Conservation (phyloP, 2,329 filamentous ascomycete genomes). For the Bipolaris bicolor region DNA sequence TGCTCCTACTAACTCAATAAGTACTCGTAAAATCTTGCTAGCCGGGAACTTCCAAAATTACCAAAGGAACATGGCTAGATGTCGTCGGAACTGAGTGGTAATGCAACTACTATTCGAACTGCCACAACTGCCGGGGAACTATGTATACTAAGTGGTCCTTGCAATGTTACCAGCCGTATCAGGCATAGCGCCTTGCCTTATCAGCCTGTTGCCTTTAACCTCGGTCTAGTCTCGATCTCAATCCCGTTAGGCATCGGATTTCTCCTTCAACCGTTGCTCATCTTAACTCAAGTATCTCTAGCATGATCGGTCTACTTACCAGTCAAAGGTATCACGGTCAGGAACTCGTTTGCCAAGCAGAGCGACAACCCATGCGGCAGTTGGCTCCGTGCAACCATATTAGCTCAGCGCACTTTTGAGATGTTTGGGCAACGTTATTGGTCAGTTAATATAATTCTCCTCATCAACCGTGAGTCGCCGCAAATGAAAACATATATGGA, state of each 20-base stretch:
- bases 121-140: background rate
- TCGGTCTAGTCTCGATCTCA: background rate
- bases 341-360: background rate
- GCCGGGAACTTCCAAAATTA: too few species aligned
- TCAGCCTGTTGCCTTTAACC: background rate
- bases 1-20: too few species aligned
- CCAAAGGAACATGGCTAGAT: too few species aligned
- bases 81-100: background rate
- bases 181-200: background rate
- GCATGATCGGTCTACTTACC: background rate
- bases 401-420: background rate
- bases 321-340: background rate
- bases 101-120: background rate
- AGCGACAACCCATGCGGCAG: background rate
- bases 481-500: background rate
- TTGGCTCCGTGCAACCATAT: background rate
- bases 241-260: background rate
- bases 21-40: too few species aligned
- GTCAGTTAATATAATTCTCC: background rate
- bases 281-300: background rate
- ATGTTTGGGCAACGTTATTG: background rate
- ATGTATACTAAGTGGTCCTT: background rate
- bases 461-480: background rate
- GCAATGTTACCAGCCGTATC: background rate
- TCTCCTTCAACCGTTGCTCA: background rate